Conservation (phyloP, 2,329 filamentous ascomycete species). For the Epichloe coenophiala region DNA sequence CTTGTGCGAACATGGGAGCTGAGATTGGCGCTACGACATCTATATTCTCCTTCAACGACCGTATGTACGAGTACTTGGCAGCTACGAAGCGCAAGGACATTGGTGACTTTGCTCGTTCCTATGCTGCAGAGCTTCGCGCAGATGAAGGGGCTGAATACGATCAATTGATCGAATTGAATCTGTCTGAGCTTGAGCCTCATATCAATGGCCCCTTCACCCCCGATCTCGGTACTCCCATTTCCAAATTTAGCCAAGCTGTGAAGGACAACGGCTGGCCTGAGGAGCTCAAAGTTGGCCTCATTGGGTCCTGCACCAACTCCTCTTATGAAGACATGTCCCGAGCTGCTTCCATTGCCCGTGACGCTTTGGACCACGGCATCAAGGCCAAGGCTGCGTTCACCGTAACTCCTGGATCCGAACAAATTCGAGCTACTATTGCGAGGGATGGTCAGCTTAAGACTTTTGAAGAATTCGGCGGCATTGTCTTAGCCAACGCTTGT, state of each 20-base stretch:
- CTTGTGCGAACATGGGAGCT: conserved; percentile 60
- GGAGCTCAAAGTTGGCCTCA: conserved; percentile 91
- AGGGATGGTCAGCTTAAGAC: conserved; percentile 86
- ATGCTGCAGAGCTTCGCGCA: conserved; percentile 72
- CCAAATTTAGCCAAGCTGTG: conserved; percentile 89
- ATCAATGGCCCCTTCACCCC: conserved; percentile 99
- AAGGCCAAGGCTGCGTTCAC: conserved; percentile 92
- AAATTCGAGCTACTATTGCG: conserved; percentile 86
- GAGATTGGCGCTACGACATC: conserved; percentile 81
- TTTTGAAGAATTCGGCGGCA: conserved; percentile 89
- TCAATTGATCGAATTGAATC: conserved; percentile 89
- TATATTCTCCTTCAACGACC: conserved; percentile 94
- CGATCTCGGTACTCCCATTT: conserved; percentile 93
- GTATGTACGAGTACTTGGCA: conserved; percentile 90
- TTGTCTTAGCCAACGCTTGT: conserved; percentile 91
- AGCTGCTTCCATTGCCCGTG: conserved; percentile 77
- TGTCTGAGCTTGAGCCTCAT: conserved; percentile 88
- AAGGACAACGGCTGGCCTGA: conserved; percentile 93
- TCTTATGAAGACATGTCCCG: conserved; percentile 84
- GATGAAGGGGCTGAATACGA: conserved; percentile 93
- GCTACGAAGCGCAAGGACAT: conserved; percentile 86
- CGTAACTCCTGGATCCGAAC: conserved; percentile 92
- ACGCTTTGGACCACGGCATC: conserved; percentile 81
- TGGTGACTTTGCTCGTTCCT: conserved; percentile 75
- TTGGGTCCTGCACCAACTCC: conserved; percentile 95